These are phyloP conservation scores for Phialophora tarda DNA, from an alignment of 2,329 filamentous ascomycete species.

Conservation along the genomic window DNA sequence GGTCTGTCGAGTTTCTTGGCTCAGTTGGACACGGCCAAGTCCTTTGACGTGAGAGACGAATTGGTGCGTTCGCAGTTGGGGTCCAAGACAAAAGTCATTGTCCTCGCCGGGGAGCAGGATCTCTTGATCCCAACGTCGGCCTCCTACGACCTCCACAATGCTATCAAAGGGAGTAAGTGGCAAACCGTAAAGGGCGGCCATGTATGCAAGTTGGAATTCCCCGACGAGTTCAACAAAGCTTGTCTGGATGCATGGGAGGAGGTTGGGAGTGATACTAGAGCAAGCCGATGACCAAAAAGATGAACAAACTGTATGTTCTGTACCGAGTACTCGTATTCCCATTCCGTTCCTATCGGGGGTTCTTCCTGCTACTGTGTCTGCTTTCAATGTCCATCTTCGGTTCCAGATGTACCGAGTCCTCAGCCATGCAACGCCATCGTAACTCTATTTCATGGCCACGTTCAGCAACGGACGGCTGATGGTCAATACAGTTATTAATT, in stretches of 20 bases:
- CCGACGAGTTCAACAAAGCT: constrained; percentile 14
- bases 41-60: constrained; percentile 13
- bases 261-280: constrained; percentile 1
- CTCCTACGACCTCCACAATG: constrained; percentile 7
- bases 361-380: too few species aligned
- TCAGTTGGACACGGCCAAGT: constrained; percentile 13
- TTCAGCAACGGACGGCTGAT: too few species aligned
- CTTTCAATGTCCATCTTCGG: too few species aligned
- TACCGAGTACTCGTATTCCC: background rate
- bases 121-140: constrained; percentile 9
- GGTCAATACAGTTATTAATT: too few species aligned
- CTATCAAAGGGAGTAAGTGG: constrained; percentile 11
- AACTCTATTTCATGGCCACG: too few species aligned
- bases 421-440: too few species aligned
- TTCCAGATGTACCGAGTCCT: too few species aligned
- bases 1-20: constrained; percentile 18
- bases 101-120: constrained; percentile 14
- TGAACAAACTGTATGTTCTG: background rate
- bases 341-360: background rate
- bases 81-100: constrained; percentile 17
- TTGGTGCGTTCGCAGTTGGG: constrained; percentile 15
- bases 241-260: constrained; percentile 16
- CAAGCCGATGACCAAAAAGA: constrained; percentile 1
- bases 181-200: constrained; percentile 14
- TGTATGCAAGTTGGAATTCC: constrained; percentile 17